Base-by-base conservation (phyloP, 305 asterid genomes). In the Solanum chacoense region DNA sequence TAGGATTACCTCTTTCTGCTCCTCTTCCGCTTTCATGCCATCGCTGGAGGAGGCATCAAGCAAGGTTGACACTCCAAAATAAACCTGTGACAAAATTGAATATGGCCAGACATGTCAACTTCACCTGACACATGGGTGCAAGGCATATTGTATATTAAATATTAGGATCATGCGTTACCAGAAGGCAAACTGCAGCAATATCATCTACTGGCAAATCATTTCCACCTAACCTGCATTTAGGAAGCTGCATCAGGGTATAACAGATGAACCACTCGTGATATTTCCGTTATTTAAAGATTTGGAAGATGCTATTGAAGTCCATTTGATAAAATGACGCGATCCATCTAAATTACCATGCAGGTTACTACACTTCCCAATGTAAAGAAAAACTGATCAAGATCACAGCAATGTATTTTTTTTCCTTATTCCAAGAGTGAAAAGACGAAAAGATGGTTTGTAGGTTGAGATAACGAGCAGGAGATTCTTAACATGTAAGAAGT, bases 61-160 rank as follows among this genome's bases (percentile, higher is more conserved):
- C 94, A 97, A 93, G 35, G 99, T 94, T 37, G 99, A 91, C 88
- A 97, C 98, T 63, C 99, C 99, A 93, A 97, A 97, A 91, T 97
- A 97, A 36, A 97, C 94, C 99, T 97, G 94, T 22, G 24, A 13
- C 73, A 31, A 50, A 83, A 11, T 50, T 83, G 7, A 50, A 31
- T 83, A 10, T n/a, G 1, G 24, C 1, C 75, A n/a, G 20, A 45
- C 85, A 87, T 13, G 45, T 87, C 79, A 87, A 32, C 13, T 45
- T 45, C n/a, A 40, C 42, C 6, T 16, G 35, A 9, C 3, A 31
- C 3, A 7, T 31, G n/a, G 80, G 26, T 74, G 74, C 74, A 74
- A 69, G 59, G 35, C 74, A 40, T 55, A 63, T 50, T 11, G 29
- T 77, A 40, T 35, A 71, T 72, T 72, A 78, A 75, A 42, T 75